Percentiles rank a stretch among this genome's conserved stretches.
Conservation (phyloP, 1,139 yeast genomes). For the Lodderomyces metapsilosis region DNA sequence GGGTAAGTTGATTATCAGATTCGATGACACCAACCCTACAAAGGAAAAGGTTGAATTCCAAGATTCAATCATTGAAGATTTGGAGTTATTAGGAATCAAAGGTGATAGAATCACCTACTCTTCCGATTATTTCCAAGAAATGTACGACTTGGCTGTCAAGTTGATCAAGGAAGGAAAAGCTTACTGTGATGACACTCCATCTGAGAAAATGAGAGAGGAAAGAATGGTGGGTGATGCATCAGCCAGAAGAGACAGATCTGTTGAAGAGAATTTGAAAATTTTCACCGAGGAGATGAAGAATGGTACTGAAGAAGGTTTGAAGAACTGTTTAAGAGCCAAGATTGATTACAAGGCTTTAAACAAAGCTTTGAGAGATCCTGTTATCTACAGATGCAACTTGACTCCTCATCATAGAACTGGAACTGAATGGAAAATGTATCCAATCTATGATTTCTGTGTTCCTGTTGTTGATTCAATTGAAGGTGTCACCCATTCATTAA, state of each 20-base stretch:
- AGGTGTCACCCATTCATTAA: constrained; percentile 95
- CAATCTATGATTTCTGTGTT: constrained; percentile 97
- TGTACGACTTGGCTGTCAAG: constrained; percentile 82
- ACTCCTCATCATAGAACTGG: constrained; percentile 98
- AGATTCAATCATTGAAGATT: constrained; percentile 88
- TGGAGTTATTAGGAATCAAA: constrained; percentile 82
- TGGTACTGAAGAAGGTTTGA: constrained; percentile 87
- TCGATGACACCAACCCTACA: constrained; percentile 95
- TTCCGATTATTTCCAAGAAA: constrained; percentile 85
- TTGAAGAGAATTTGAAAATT: constrained; percentile 83
- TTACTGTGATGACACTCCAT: constrained; percentile 93
- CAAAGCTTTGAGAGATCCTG: constrained; percentile 96
- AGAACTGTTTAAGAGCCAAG: constrained; percentile 92
- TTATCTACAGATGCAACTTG: constrained; percentile 90
- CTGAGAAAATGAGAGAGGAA: constrained; percentile 94
- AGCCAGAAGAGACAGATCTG: constrained; percentile 82
- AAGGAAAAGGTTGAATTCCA: constrained; percentile 93
- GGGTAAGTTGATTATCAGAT: constrained; percentile 91
- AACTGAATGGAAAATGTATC: constrained; percentile 86
- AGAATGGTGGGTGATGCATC: constrained; percentile 96
- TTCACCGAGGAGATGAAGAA: constrained; percentile 89
- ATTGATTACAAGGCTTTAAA: constrained; percentile 85
- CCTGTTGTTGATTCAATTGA: constrained; percentile 93
- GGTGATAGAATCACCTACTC: constrained; percentile 87
- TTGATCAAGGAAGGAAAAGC: constrained; percentile 94